Percentiles rank a stretch among this genome's conserved stretches.
Conservation (phyloP, 352 stramenopile species). For the Heterotrichella gracilis region DNA sequence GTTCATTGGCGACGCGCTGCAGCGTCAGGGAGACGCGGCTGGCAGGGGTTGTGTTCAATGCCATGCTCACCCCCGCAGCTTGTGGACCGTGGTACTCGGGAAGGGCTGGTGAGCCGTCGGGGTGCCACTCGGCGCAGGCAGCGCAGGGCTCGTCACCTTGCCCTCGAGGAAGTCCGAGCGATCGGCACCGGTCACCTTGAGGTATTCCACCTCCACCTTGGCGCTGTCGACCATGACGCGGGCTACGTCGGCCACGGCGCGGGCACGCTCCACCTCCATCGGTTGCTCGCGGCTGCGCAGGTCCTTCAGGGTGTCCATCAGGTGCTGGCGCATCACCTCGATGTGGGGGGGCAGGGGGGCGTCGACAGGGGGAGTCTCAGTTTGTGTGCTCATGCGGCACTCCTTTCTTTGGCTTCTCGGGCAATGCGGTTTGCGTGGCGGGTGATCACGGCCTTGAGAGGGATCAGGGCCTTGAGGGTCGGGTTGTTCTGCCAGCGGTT, state of each 20-base stretch:
- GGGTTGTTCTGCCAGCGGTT: background rate
- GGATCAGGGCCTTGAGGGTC: background rate
- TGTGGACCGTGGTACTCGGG: background rate
- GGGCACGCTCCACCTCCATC: background rate
- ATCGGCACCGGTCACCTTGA: background rate
- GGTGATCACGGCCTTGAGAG: background rate
- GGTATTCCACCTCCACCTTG: conserved; percentile 3
- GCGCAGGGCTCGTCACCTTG: conserved; percentile 5
- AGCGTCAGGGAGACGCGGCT: too few species aligned
- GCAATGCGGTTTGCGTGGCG: background rate
- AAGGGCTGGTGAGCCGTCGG: background rate
- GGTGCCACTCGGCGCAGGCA: background rate
- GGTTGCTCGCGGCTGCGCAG: background rate
- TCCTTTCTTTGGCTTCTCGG: too few species aligned
- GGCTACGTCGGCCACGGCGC: background rate
- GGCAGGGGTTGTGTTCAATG: too few species aligned
- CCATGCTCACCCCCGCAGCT: too few species aligned
- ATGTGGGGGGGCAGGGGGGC: too few species aligned
- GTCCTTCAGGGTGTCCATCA: background rate
- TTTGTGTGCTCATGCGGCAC: background rate
- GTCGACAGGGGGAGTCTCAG: too few species aligned
- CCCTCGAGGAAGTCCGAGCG: background rate
- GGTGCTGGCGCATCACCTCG: background rate
- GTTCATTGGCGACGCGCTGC: too few species aligned
- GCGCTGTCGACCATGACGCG: background rate